A percentile compares a stretch with the other conserved stretches of the same genome.
phyloP scores from a whole-genome alignment of 2,329 filamentous ascomycete species.

The Coniochaeta sp. region DNA sequence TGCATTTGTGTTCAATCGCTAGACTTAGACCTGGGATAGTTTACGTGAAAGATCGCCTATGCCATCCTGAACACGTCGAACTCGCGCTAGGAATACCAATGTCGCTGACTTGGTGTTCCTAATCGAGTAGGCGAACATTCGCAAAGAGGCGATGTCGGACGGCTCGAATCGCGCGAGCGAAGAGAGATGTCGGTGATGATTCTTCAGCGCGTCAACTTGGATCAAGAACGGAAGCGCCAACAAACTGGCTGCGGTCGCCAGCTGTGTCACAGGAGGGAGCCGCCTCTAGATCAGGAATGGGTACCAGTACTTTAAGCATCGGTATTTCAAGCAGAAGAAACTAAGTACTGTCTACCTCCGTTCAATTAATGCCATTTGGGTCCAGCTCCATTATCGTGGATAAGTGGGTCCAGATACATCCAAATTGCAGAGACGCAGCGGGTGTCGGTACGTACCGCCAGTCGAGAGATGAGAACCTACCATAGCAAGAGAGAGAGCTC shows the following conservation, averaged over 20 bases:
- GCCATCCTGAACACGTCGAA: neutral
- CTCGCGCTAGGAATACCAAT: neutral
- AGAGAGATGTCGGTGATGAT: neutral
- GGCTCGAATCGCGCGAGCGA: neutral
- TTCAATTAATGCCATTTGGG: too few relatives aligned
- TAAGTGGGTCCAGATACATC: neutral
- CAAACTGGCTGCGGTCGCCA: neutral
- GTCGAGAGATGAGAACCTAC: too few relatives aligned
- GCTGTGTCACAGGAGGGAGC: neutral
- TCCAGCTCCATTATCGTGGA: neutral
- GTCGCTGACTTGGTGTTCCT: neutral
- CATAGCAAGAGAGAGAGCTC: too few relatives aligned
- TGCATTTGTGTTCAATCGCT: neutral
- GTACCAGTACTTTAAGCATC: neutral
- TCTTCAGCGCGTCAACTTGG: neutral
- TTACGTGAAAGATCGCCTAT: neutral
- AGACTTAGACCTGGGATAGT: neutral
- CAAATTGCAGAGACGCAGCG: neutral
- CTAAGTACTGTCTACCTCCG: neutral
- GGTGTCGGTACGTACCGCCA: neutral
- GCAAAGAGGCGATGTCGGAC: neutral
- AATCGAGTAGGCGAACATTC: neutral
- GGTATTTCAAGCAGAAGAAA: neutral
- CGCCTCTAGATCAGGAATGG: neutral
- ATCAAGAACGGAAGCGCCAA: neutral